Evolutionary conservation across 805 yeast genomes (phyloP), one percentile per base, ranked within the genome.

Genomic region (Kodamaea jinghongensis): DNA sequence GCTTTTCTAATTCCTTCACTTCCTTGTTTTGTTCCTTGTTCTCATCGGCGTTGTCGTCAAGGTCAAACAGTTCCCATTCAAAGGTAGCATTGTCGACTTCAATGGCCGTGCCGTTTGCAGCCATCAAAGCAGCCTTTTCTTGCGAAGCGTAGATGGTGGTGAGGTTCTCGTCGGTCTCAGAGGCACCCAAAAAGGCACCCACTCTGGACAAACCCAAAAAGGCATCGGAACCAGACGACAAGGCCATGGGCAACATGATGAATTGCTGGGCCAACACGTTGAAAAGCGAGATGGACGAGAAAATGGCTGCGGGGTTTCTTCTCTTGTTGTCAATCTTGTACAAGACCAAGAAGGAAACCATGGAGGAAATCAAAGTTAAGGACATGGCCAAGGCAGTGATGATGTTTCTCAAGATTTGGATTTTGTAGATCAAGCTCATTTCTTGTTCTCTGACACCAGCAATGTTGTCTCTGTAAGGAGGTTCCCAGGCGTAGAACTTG

Each of bases 401-500:
- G 37, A 83, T 59, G 50, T 78, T 86, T 57, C 91, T 78, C 25
- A 78, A 58, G 31, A 81, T 67, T 54, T 86, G 91, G 69, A 87
- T 76, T 39, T 63, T 68, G 47, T 79, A 73, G 44, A 90, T 73
- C 37, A 70, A 66, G 4, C 54, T 50, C 75, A 86, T 81, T 61
- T 89, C 97, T 16, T 65, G 54, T 0, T 56, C 51, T 56, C 97
- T 76, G 17, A 77, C 68, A 8, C 67, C 71, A n/a, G 77, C 55
- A 23, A 90, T 73, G 39, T 73, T 66, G 7, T 71, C 59, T 39
- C 72, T 71, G 56, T 87, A 90, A 1, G 96, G 89, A 22, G 70
- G 71, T 63, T 90, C 97, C 96, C 96, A 90, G 1, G 95, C 86
- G 58, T 89, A 90, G 58, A 75, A 86, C 65, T 90, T 90, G 59